Conservation (phyloP, 164 flowering plant species). For the Nelumbo lutea region DNA sequence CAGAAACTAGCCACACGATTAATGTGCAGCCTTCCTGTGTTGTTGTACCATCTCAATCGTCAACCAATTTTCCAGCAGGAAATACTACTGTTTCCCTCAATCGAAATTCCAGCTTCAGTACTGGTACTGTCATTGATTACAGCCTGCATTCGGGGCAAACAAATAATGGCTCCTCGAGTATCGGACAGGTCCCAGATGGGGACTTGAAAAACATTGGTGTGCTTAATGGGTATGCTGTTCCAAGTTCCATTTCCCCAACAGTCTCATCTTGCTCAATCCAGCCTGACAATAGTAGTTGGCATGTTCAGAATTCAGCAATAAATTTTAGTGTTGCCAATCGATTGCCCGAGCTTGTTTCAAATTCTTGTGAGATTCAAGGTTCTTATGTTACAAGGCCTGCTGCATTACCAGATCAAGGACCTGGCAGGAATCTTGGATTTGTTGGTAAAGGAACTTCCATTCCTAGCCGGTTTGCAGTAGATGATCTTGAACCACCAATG, state of each 20-base stretch:
- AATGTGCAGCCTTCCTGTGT: conserved; percentile 78
- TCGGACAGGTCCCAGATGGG: conserved; percentile 30
- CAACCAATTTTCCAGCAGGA: conserved; percentile 37
- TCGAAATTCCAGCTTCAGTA: conserved; percentile 33
- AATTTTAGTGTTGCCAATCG: conserved; percentile 23
- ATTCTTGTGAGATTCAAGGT: conserved; percentile 23
- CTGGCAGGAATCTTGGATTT: conserved; percentile 37
- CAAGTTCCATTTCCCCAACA: conserved; percentile 35
- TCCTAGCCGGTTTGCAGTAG: conserved; percentile 56
- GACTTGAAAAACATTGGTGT: conserved; percentile 29
- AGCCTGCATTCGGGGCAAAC: conserved; percentile 39
- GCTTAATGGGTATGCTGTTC: conserved; percentile 35
- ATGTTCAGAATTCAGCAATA: conserved; percentile 29
- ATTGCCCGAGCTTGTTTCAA: conserved; percentile 28
- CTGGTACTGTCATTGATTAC: conserved; percentile 32
- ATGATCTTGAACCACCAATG: conserved; percentile 39
- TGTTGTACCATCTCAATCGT: conserved; percentile 50
- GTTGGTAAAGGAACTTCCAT: conserved; percentile 42
- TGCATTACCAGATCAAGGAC: conserved; percentile 37
- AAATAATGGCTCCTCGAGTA: conserved; percentile 29
- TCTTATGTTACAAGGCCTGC: conserved; percentile 26
- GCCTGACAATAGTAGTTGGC: conserved; percentile 33
- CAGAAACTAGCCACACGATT: conserved; percentile 45
- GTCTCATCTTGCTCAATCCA: conserved; percentile 34
- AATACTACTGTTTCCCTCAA: conserved; percentile 40